Evolutionary conservation across 768 basidiomycete species (phyloP).

Genomic region (Pulveroboletus sp.): DNA sequence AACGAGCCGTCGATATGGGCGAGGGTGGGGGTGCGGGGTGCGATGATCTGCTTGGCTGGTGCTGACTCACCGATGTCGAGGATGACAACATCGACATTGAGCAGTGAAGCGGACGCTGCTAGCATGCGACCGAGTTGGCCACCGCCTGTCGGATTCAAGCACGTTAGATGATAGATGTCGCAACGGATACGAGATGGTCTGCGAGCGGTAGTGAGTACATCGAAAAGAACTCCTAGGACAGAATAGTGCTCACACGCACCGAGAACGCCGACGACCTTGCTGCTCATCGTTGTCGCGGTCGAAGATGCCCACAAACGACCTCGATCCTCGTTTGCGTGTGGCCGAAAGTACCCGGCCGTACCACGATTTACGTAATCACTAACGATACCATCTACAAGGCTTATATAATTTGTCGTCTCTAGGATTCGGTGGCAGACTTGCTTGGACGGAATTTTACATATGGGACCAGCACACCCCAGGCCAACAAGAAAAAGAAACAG

Average conservation of each 20-base stretch:
- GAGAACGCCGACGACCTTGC: constrained; percentile 26
- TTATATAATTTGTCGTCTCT: neutral
- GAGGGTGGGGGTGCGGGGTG: constrained; percentile 44
- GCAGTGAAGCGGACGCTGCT: constrained; percentile 78
- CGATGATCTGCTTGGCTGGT: constrained; percentile 87
- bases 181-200: constrained; percentile 8
- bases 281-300: constrained; percentile 17
- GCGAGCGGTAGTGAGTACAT: constrained; percentile 6
- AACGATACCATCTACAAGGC: neutral
- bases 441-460: neutral
- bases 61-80: constrained; percentile 76
- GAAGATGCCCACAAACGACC: neutral
- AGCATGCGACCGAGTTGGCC: constrained; percentile 98
- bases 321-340: too few species aligned
- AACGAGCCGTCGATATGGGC: constrained; percentile 87
- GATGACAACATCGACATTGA: constrained; percentile 78
- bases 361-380: too few species aligned
- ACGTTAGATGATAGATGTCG: constrained; percentile 1
- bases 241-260: constrained; percentile 25
- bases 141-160: constrained; percentile 55
- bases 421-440: neutral
- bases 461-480: constrained; percentile 27
- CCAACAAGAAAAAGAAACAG: constrained; percentile 43
- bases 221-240: neutral
- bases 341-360: too few species aligned